phyloP scores from a whole-genome alignment of 441 rosid species.

The Rhodomyrtus psidioides region DNA sequence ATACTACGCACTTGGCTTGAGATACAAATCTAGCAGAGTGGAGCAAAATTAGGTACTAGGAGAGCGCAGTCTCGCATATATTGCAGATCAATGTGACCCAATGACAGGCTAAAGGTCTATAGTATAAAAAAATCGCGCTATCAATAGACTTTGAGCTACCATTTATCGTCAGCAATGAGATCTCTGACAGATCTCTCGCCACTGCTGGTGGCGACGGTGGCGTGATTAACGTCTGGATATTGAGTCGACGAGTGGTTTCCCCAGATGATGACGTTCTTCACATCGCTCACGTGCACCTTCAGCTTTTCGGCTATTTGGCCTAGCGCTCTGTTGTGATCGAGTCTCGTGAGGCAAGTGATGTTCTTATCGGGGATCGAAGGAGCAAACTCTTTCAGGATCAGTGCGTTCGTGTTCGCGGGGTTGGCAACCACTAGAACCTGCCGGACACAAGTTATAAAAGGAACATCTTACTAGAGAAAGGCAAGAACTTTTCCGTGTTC shows the following conservation, averaged over 20 bases:
- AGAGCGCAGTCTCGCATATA: neutral
- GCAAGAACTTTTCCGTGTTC: neutral
- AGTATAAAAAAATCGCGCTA: neutral
- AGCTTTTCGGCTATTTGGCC: constrained; percentile 63
- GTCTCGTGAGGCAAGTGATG: constrained; percentile 73
- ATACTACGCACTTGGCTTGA: neutral
- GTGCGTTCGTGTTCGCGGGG: constrained; percentile 86
- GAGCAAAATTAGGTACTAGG: neutral
- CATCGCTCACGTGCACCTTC: constrained; percentile 41
- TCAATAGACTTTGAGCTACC: constrained; percentile 19
- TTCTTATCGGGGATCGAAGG: constrained; percentile 73
- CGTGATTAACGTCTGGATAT: constrained; percentile 76
- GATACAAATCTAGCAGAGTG: neutral
- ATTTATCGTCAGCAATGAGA: constrained; percentile 39
- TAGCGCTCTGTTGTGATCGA: constrained; percentile 78
- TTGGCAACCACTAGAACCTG: constrained; percentile 78
- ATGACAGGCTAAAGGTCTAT: neutral
- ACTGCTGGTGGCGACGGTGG: constrained; percentile 27
- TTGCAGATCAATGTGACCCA: neutral
- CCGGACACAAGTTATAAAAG: neutral
- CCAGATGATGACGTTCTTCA: constrained; percentile 75
- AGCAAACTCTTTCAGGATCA: constrained; percentile 72
- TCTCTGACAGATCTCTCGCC: constrained; percentile 39
- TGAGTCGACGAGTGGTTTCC: constrained; percentile 92
- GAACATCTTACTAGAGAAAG: neutral